phyloP scores from a whole-genome alignment of 306 rosid species.

The Sesbania bispinosa region DNA sequence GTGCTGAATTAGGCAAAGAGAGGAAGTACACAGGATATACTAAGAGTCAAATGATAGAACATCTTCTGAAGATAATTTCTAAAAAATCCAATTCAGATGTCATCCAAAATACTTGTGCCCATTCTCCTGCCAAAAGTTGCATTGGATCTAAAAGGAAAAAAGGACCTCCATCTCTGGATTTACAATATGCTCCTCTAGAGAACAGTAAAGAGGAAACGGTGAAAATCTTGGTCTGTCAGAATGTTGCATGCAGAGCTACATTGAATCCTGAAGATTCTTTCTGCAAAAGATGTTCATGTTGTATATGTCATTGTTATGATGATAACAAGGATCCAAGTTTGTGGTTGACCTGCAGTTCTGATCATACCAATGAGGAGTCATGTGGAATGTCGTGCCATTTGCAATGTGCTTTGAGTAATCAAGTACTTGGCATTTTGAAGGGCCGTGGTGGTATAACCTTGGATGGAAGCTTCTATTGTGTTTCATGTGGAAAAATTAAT shows the following conservation, averaged over 20 bases:
- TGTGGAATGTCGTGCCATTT: constrained; percentile 95
- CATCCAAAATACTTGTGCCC: constrained; percentile 21
- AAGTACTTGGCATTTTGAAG: constrained; percentile 64
- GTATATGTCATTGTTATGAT: constrained; percentile 71
- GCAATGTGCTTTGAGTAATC: constrained; percentile 80
- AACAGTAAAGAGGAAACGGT: constrained; percentile 40
- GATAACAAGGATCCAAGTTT: constrained; percentile 97
- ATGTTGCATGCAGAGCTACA: constrained; percentile 77
- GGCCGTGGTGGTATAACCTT: constrained; percentile 39
- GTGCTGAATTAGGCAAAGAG: constrained; percentile 86
- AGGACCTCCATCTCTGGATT: constrained; percentile 37
- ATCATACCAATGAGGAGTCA: constrained; percentile 44
- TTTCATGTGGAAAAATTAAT: constrained; percentile 73
- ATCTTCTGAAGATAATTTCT: constrained; percentile 64
- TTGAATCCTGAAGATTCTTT: constrained; percentile 57
- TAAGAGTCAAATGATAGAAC: constrained; percentile 69
- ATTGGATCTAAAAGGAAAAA: constrained; percentile 55
- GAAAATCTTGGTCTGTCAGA: constrained; percentile 54
- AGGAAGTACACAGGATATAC: constrained; percentile 87
- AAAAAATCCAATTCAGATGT: constrained; percentile 44
- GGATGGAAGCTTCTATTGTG: constrained; percentile 78
- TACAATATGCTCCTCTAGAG: constrained; percentile 31
- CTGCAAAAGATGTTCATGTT: constrained; percentile 96
- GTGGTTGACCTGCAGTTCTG: constrained; percentile 78
- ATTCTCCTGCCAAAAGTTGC: constrained; percentile 40